Base-by-base conservation (phyloP, 2,329 filamentous ascomycete species). In the Alternaria rosae region DNA sequence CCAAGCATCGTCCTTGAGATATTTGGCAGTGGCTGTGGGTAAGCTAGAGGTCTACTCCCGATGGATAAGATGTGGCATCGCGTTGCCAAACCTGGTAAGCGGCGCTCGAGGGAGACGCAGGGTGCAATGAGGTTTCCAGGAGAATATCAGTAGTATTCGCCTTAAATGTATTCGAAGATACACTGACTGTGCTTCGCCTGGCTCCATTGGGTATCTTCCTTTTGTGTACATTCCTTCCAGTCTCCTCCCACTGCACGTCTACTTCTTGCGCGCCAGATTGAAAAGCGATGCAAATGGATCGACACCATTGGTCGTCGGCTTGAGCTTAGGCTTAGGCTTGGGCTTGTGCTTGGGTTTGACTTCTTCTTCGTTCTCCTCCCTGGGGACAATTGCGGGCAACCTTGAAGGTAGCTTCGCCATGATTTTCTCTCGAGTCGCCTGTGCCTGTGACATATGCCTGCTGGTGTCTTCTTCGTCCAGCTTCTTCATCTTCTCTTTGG, bases 201-300 rank as follows among this genome's bases (percentile, higher is more conserved):
- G 35, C 50, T 42, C 25, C 51, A 6, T 26, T 12, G 21, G 30
- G 30, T 41, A 48, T 56, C 28, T 4, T 44, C 21, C n/a, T 48
- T 3, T 13, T 7, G 2, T 28, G n/a, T 41, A 12, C 28, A 28
- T 38, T 12, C n/a, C 7, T 15, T n/a, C 11, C 30, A 17, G 21
- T 13, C 20, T 48, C 5, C n/a, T 47, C n/a, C 13, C 21, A 15
- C n/a, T 4, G 3, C 13, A 12, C 30, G 12, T 32, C n/a, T 56
- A 41, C 12, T 23, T 61, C 26, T 8, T 56, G 17, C 38, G 52
- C n/a, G 38, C 44, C 12, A 61, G 13, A 10, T 26, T 21, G 45
- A 61, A 21, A 12, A 61, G 26, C 6, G 38, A 51, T 21, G 38
- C 42, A 9, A 61, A 61, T 23, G 58, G 58, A n/a, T 61, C 58